phyloP scores from a whole-genome alignment of 2,329 filamentous ascomycete species.

The Colletotrichum trifolii region DNA sequence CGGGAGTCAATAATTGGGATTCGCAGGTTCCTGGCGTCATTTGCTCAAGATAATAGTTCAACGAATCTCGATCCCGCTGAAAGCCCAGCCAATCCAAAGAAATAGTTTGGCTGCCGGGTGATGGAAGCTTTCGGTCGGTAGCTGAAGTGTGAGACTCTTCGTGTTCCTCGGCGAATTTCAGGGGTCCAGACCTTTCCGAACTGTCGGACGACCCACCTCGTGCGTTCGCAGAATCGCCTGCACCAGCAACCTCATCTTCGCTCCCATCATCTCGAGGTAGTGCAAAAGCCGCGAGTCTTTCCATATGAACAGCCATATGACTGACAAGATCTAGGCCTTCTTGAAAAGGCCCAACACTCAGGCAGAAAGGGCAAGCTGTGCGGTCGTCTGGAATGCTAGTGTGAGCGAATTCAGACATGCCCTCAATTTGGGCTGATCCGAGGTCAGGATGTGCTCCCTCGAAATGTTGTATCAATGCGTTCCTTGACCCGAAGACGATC shows the following conservation, averaged over 20 bases:
- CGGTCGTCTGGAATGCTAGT: not conserved
- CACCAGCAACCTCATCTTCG: not conserved
- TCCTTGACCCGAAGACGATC: not conserved
- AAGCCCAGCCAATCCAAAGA: too few relatives aligned
- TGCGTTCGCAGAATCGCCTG: too few relatives aligned
- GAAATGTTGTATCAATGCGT: not conserved
- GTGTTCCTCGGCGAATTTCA: too few relatives aligned
- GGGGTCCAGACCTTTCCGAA: too few relatives aligned
- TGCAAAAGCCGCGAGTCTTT: slow-evolving; percentile 13
- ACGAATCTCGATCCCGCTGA: not conserved
- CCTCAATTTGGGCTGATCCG: not conserved
- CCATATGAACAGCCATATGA: slow-evolving; percentile 21
- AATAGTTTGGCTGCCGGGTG: too few relatives aligned
- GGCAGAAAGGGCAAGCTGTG: not conserved
- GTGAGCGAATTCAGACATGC: not conserved
- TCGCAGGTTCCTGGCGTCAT: not conserved
- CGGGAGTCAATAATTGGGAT: not conserved
- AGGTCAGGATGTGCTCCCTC: not conserved
- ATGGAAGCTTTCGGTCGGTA: too few relatives aligned
- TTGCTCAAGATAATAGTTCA: not conserved
- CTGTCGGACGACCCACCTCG: too few relatives aligned
- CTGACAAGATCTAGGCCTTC: not conserved
- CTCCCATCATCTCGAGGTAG: not conserved
- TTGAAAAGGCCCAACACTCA: not conserved
- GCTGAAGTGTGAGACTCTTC: too few relatives aligned